Evolutionary conservation across 371 early-diverging fungal species (phyloP).

Genomic region (Actinomortierella wolfii): DNA sequence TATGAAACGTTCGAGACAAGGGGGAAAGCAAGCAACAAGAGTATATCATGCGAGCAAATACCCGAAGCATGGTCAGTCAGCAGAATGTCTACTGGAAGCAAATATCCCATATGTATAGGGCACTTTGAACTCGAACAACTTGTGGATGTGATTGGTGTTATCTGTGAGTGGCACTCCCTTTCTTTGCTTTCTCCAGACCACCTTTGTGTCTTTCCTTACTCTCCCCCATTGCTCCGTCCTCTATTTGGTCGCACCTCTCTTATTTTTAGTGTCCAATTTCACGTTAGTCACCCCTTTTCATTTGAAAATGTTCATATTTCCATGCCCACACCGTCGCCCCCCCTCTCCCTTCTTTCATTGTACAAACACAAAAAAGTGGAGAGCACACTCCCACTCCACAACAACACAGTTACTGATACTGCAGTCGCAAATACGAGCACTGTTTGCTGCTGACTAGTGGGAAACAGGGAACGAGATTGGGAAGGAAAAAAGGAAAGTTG

Average conservation of each 20-base stretch:
- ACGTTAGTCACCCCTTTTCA: no score
- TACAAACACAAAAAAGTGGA: constrained; percentile 1
- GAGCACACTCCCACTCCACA: no score
- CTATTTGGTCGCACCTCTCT: no score
- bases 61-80: neutral
- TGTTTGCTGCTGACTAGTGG: constrained; percentile 1
- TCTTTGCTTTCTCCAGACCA: neutral
- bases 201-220: neutral
- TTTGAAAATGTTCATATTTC: neutral
- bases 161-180: neutral
- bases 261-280: constrained; percentile 5
- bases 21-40: neutral
- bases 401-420: no score
- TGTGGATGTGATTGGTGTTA: no score
- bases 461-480: constrained; percentile 2
- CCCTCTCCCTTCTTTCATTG: constrained; percentile 1
- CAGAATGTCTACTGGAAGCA: constrained; percentile 23
- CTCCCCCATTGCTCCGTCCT: no score
- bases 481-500: constrained; percentile 4
- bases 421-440: neutral
- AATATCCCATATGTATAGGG: no score
- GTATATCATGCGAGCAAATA: neutral
- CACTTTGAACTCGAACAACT: no score
- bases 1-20: constrained; percentile 12
- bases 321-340: neutral